These are phyloP conservation scores for Colletotrichum agaves DNA, from an alignment of 2,329 filamentous ascomycete genomes.

Conservation along the genomic window DNA sequence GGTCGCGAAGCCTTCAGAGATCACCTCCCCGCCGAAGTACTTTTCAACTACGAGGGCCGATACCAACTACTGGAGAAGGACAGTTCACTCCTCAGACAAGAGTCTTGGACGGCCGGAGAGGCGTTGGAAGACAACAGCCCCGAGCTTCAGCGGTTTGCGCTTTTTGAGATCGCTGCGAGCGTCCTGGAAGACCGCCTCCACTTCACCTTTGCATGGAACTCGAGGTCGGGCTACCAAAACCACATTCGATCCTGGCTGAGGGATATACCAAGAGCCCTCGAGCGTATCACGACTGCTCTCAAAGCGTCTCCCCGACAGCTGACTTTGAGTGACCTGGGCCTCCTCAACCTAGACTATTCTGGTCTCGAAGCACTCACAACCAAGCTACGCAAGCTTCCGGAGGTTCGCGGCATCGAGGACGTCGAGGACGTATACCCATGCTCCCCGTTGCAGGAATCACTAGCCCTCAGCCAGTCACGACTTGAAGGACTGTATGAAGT, in stretches of 20 bases:
- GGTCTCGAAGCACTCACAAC: background rate
- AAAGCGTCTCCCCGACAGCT: background rate
- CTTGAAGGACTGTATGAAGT: constrained; percentile 42
- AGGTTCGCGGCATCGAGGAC: background rate
- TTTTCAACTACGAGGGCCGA: constrained; percentile 61
- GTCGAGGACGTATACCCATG: constrained; percentile 52
- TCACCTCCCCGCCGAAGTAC: constrained; percentile 55
- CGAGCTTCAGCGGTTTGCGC: background rate
- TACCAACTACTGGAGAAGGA: constrained; percentile 56
- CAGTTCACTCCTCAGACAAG: constrained; percentile 40
- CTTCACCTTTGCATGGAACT: constrained; percentile 19
- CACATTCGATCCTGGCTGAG: background rate
- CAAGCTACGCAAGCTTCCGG: background rate
- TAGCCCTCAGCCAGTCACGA: constrained; percentile 48
- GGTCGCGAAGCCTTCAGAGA: constrained; percentile 25
- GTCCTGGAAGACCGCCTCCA: background rate
- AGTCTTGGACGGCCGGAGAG: constrained; percentile 14
- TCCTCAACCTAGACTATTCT: background rate
- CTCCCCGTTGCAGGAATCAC: constrained; percentile 51
- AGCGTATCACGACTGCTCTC: background rate
- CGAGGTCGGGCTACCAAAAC: background rate
- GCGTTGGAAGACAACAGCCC: constrained; percentile 14
- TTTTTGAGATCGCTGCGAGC: constrained; percentile 17
- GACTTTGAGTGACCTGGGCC: background rate
- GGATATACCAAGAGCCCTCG: background rate